Base-by-base conservation (phyloP, 1,284 basidiomycete genomes). In the Blastosporella zonata region DNA sequence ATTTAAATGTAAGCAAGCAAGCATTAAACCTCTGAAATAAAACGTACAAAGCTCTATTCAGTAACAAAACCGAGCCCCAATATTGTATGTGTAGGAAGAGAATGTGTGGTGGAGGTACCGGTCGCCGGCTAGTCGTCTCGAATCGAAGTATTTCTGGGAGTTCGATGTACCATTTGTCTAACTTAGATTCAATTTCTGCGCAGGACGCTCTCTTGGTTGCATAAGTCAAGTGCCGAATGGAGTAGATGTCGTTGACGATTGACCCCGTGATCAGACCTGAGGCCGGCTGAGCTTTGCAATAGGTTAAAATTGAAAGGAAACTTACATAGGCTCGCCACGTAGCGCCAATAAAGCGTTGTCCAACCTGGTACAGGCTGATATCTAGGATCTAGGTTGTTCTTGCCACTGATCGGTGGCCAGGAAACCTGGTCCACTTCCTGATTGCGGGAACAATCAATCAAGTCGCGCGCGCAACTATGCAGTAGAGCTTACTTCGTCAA, bases 21-120 rank as follows among this genome's bases (percentile, higher is more conserved):
- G 47, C 36, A 33, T 55, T 37, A 17, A 35, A 40, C 44, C 23
- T 21, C 21, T 10, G 12, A 35, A 40, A 3, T 25, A 6, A 7
- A 22, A 76, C 88, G 73, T 63, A 90, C 87, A 89, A 93, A 17
- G 87, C 88, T 33, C 91, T 79, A 65, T 93, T 81, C 25, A 93
- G 72, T 25, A 93, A 70, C 15, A 93, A 72, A 5, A 93, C 80
- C 10, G 86, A 77, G 8, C 79, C 81, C 78, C 87, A 90, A 63
- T 93, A 92, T 58, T 87, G 77, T 45, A 90, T 75, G 58, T 93
- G 87, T 25, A 93, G 69, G 41, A 82, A 75, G 18, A 93, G 62
- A 22, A 92, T 73, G 51, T 85, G 81, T 3, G 85, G 82, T 4
- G 82, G 74, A 9, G 83, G 81, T 7, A 72, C 62, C 8, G 65